A percentile compares a stretch with the other conserved stretches of the same genome.
Conservation (phyloP, 2,329 filamentous ascomycete genomes). For the Stromatinia cepivora region DNA sequence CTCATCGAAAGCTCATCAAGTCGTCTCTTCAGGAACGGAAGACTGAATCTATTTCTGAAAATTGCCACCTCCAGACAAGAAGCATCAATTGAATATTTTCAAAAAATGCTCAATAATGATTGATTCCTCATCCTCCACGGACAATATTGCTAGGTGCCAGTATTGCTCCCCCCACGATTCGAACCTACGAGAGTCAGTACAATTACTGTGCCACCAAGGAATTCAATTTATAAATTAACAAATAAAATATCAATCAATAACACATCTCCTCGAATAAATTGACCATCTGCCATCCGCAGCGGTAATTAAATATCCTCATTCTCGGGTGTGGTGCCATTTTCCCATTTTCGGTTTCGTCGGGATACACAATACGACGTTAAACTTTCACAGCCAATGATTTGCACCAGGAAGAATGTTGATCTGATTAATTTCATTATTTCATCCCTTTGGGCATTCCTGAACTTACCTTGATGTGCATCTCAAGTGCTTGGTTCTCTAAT, state of each 20-base stretch:
- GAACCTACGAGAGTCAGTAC: not conserved
- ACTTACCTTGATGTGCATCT: constrained; percentile 3
- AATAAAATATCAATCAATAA: too few species aligned
- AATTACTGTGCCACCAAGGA: not conserved
- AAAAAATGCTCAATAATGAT: too few species aligned
- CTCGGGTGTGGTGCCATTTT: not conserved
- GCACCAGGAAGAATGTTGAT: not conserved
- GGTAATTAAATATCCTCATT: not conserved
- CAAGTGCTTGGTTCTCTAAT: not conserved
- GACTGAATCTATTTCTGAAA: too few species aligned
- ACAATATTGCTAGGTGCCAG: not conserved
- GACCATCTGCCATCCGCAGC: constrained; percentile 1
- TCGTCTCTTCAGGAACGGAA: not conserved
- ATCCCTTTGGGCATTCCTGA: constrained; percentile 1
- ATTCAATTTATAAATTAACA: too few species aligned
- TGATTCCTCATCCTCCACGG: not conserved
- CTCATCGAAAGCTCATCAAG: not conserved
- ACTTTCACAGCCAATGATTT: not conserved
- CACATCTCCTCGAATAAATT: not conserved
- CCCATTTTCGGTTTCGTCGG: not conserved
- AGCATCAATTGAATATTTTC: not conserved
- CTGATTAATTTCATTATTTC: not conserved
- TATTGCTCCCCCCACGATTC: not conserved
- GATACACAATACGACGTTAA: constrained; percentile 3
- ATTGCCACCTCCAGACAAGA: not conserved